These are phyloP conservation scores for Rhodamnia rubescens DNA, from an alignment of 345 rosid genomes.

Conservation along the genomic window DNA sequence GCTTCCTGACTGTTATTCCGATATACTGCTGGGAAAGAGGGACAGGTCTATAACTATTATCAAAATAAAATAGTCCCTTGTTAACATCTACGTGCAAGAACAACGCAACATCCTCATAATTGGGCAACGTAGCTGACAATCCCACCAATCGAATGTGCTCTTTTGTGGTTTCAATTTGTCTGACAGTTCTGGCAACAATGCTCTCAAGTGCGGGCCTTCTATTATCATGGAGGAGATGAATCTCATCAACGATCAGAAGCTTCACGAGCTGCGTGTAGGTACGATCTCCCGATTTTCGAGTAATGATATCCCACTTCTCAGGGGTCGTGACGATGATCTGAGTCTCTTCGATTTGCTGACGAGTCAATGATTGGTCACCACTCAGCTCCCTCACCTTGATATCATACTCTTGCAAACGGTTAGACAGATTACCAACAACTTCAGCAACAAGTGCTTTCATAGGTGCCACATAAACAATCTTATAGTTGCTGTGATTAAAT, in stretches of 20 bases:
- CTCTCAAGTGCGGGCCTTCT: constrained; percentile 99
- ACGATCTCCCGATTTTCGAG: constrained; percentile 96
- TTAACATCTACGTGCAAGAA: constrained; percentile 65
- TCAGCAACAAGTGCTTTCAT: constrained; percentile 99
- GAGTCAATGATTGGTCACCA: constrained; percentile 85
- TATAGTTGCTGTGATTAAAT: constrained; percentile 56
- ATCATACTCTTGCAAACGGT: constrained; percentile 64
- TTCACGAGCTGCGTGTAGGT: constrained; percentile 86
- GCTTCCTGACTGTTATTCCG: constrained; percentile 84
- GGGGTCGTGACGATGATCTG: constrained; percentile 97
- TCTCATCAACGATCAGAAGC: constrained; percentile 88
- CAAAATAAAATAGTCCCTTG: constrained; percentile 76
- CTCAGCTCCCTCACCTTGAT: constrained; percentile 81
- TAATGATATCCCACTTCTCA: constrained; percentile 94
- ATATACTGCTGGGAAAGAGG: constrained; percentile 89
- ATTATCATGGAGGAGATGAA: constrained; percentile 94
- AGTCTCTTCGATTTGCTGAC: constrained; percentile 93
- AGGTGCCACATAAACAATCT: constrained; percentile 97
- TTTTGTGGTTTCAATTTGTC: constrained; percentile 86
- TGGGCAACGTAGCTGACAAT: constrained; percentile 87
- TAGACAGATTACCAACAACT: constrained; percentile 79
- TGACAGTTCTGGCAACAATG: constrained; percentile 91
- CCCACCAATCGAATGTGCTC: constrained; percentile 94
- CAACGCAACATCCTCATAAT: constrained; percentile 86
- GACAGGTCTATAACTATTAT: constrained; percentile 91